phyloP scores from a whole-genome alignment of 495 filamentous ascomycete species.

The Sporormia fimetaria region DNA sequence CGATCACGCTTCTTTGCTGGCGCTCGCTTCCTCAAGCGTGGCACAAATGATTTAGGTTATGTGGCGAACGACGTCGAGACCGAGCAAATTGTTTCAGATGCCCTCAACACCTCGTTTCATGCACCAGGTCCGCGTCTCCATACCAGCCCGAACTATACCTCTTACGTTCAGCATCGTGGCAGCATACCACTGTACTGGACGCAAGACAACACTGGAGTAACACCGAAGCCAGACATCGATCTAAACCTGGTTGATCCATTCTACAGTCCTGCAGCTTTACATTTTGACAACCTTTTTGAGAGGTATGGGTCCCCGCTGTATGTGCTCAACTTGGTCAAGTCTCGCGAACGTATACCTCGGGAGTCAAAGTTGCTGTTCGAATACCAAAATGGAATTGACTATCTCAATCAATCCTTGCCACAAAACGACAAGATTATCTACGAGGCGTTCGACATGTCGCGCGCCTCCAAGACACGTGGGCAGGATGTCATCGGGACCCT shows the following conservation, averaged over 20 bases:
- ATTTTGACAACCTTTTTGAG: constrained; percentile 93
- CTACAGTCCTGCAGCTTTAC: constrained; percentile 86
- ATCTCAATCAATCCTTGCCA: constrained; percentile 92
- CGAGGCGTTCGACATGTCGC: constrained; percentile 95
- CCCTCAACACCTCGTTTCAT: constrained; percentile 89
- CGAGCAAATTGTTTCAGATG: constrained; percentile 94
- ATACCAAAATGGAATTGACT: constrained; percentile 77
- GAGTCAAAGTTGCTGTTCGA: constrained; percentile 85
- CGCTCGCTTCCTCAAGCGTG: constrained; percentile 86
- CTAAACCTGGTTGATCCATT: constrained; percentile 91
- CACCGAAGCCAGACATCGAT: constrained; percentile 90
- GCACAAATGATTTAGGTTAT: constrained; percentile 89
- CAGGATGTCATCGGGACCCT: constrained; percentile 90
- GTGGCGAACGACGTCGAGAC: constrained; percentile 99
- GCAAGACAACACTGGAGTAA: constrained; percentile 89
- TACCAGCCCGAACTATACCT: constrained; percentile 83
- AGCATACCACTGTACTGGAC: constrained; percentile 98
- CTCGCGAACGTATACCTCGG: constrained; percentile 76
- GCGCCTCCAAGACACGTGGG: constrained; percentile 85
- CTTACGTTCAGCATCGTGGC: constrained; percentile 91
- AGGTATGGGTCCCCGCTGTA: constrained; percentile 87
- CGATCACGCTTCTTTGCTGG: constrained; percentile 90
- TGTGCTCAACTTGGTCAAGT: constrained; percentile 87
- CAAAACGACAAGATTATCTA: constrained; percentile 74
- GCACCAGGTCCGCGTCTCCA: constrained; percentile 75